Evolutionary conservation across 495 filamentous ascomycete species (phyloP), one percentile per base, ranked within the genome.

Genomic region (Trichoderma erinaceum): DNA sequence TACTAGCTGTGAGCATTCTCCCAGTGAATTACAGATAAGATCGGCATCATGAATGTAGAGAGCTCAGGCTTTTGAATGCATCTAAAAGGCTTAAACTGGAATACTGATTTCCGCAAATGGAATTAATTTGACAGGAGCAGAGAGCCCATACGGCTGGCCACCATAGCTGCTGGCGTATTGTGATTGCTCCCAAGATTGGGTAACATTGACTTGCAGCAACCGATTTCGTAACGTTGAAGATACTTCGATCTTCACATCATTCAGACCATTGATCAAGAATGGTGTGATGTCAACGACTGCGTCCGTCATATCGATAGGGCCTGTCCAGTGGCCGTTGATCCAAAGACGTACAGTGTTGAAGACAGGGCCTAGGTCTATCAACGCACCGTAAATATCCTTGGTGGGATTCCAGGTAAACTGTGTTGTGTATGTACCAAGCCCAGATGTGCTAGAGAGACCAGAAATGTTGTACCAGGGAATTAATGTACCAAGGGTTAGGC

Each of bases 391-490:
- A 23, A 38, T 48, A 1, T 12, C 41, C 4, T 25, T n/a, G 18
- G 21, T 46, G 4, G 41, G 41, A 2, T 23, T 16, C 64, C 64
- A 66, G 18, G 29, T 3, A 8, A 66, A 66, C 1, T 25, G 41
- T 10, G 64, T 48, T 21, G 12, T 66, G 41, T 66, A 66, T 3
- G 41, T 66, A 46, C 64, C 64, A 38, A 66, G 48, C 4, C 64
- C 64, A 48, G 64, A 66, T 11, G 64, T 66, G 38, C 48, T 66
- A n/a, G 5, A 12, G 16, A 66, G 41, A 4, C 64, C 64, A 25
- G 64, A 21, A 6, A 66, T 44, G n/a, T 66, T 66, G 41, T 66
- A 66, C 64, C 64, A 66, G 6, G 64, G 64, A 48, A 66, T 38
- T 8, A 66, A 25, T 5, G 23, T 15, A 23, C 11, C 38, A 15